These are phyloP conservation scores for Crucihimalaya himalaica DNA, from an alignment of 345 rosid genomes.

Conservation along the genomic window DNA sequence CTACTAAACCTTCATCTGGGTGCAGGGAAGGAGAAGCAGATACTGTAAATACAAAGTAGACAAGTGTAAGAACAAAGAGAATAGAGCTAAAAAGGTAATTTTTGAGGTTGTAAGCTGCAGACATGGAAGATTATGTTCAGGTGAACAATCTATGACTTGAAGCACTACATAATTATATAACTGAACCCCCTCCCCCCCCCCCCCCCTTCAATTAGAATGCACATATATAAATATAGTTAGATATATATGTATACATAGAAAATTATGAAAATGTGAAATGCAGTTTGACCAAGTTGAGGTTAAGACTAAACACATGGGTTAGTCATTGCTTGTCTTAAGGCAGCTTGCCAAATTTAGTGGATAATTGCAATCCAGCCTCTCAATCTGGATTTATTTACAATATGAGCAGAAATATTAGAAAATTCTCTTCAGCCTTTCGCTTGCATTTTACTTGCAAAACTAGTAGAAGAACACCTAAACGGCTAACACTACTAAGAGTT, in stretches of 20 bases:
- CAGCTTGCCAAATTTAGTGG: not conserved
- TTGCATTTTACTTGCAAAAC: not conserved
- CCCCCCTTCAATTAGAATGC: not conserved
- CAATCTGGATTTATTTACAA: constrained; percentile 2
- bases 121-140: not conserved
- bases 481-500: not conserved
- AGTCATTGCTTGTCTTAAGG: constrained; percentile 8
- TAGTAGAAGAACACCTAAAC: not conserved
- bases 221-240: not conserved
- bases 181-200: not conserved
- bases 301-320: constrained; percentile 21
- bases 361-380: constrained; percentile 1
- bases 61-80: constrained; percentile 4
- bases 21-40: constrained; percentile 35
- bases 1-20: constrained; percentile 26
- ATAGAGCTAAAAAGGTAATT: not conserved
- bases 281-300: constrained; percentile 19
- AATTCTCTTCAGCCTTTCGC: not conserved
- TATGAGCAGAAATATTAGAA: not conserved
- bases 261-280: constrained; percentile 6
- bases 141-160: constrained; percentile 9
- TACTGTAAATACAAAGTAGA: constrained; percentile 2
- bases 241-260: not conserved
- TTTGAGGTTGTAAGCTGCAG: constrained; percentile 24
- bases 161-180: not conserved